A percentile compares a stretch with the other conserved stretches of the same genome.
phyloP scores from a whole-genome alignment of 2,329 filamentous ascomycete genomes.

The Fusarium lyarnte region DNA sequence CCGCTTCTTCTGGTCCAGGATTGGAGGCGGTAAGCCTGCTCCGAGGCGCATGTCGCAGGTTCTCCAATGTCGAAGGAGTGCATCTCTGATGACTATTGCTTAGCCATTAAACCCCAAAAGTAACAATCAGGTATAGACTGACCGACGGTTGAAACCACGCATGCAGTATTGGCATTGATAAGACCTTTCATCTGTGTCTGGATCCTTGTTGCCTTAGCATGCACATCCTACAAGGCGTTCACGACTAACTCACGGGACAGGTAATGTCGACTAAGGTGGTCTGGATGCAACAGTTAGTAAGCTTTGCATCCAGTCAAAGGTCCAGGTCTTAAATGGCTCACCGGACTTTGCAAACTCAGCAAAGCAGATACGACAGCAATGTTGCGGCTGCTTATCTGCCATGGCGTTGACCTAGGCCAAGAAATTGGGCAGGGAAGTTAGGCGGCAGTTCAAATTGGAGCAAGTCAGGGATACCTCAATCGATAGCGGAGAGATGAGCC shows the following conservation, averaged over 20 bases:
- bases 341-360: background rate
- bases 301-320: background rate
- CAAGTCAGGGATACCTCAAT: background rate
- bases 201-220: too few relatives aligned
- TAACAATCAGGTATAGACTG: background rate
- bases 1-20: background rate
- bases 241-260: background rate
- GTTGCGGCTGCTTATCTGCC: background rate
- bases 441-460: background rate
- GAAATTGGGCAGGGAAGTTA: too few relatives aligned
- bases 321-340: background rate
- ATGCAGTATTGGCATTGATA: background rate
- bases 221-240: background rate
- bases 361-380: background rate
- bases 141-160: slow-evolving; percentile 15
- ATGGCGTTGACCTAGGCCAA: background rate
- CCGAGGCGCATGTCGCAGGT: background rate
- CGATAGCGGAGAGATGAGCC: too few relatives aligned
- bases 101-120: background rate
- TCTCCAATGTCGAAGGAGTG: slow-evolving; percentile 21
- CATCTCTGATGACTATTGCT: background rate
- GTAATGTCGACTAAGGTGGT: background rate
- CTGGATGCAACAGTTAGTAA: background rate
- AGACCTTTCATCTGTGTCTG: background rate
- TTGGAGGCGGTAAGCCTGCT: background rate